A percentile compares a stretch with the other conserved stretches of the same genome.
Evolutionary conservation across 805 yeast genomes (phyloP).

Genomic region (Candida pseudoglaebosa): DNA sequence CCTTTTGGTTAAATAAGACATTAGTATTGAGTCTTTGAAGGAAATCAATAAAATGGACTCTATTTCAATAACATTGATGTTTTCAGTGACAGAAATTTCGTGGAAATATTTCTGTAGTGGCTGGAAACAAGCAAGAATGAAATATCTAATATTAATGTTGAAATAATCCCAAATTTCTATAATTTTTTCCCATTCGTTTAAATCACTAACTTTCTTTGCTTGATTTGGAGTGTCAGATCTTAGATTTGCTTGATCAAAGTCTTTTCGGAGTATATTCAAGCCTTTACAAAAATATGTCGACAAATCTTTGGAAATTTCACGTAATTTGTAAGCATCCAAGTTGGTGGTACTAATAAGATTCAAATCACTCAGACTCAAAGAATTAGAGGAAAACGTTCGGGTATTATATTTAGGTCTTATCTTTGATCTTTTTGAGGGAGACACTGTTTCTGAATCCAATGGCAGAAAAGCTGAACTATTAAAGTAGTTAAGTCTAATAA

Average conservation of each 20-base stretch:
- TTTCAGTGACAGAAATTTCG: slow-evolving; percentile 8
- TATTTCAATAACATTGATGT: slow-evolving; percentile 17
- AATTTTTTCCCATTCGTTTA: slow-evolving; percentile 20
- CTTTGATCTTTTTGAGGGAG: slow-evolving; percentile 1
- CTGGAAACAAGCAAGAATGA: slow-evolving; percentile 20
- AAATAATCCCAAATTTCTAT: slow-evolving; percentile 25
- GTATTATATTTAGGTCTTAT: slow-evolving; percentile 1
- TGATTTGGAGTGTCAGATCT: not conserved
- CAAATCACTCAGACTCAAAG: slow-evolving; percentile 12
- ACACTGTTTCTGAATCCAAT: not conserved
- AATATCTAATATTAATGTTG: slow-evolving; percentile 22
- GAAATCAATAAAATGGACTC: slow-evolving; percentile 24
- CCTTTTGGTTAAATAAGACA: slow-evolving; percentile 22
- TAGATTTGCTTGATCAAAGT: slow-evolving; percentile 8
- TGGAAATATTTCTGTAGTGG: slow-evolving; percentile 20
- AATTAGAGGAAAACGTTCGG: slow-evolving; percentile 5
- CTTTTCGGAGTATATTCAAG: slow-evolving; percentile 20
- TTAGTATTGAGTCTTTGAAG: slow-evolving; percentile 24
- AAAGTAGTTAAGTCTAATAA: slow-evolving; percentile 18
- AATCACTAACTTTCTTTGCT: not conserved
- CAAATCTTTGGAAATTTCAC: slow-evolving; percentile 29
- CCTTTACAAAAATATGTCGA: slow-evolving; percentile 21
- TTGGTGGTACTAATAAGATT: slow-evolving; percentile 9
- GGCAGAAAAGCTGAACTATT: not conserved
- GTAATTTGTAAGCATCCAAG: slow-evolving; percentile 20